A percentile compares a stretch with the other conserved stretches of the same genome.
Evolutionary conservation across 116 monocot genomes (phyloP).

Genomic region (Zostera marina): DNA sequence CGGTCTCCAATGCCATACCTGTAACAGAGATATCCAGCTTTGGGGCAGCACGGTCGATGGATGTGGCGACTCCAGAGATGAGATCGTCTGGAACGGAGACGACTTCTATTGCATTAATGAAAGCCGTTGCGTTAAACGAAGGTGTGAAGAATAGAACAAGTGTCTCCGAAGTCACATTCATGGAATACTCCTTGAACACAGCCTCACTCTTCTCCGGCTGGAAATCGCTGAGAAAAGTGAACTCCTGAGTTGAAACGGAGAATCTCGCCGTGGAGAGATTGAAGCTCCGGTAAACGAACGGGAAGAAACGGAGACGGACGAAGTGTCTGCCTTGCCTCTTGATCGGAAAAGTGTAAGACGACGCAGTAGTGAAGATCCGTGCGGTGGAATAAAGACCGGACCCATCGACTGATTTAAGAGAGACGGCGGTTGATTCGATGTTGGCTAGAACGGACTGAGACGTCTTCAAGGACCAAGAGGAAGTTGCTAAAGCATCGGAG

Average conservation of each 20-base stretch:
- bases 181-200: conserved; percentile 37
- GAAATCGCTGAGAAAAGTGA: conserved; percentile 29
- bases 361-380: conserved; percentile 29
- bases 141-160: conserved; percentile 40
- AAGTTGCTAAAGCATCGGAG: conserved; percentile 12
- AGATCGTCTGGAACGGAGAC: conserved; percentile 50
- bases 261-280: conserved; percentile 38
- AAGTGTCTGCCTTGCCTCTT: conserved; percentile 35
- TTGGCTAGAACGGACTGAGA: conserved; percentile 24
- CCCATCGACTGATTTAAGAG: conserved; percentile 7
- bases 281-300: conserved; percentile 32
- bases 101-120: conserved; percentile 59
- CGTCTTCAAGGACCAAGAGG: conserved; percentile 17
- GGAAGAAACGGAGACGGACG: conserved; percentile 63
- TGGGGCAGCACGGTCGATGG: conserved; percentile 8
- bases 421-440: conserved; percentile 5
- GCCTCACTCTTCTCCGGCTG: conserved; percentile 7
- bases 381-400: conserved; percentile 49
- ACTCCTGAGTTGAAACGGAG: conserved; percentile 34
- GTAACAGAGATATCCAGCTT: conserved; percentile 31
- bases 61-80: conserved; percentile 19
- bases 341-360: conserved; percentile 57
- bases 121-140: conserved; percentile 23
- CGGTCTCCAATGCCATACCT: conserved; percentile 27
- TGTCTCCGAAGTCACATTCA: conserved; percentile 29